Conservation (phyloP, 2,329 filamentous ascomycete genomes). For the Colletotrichum phormii region DNA sequence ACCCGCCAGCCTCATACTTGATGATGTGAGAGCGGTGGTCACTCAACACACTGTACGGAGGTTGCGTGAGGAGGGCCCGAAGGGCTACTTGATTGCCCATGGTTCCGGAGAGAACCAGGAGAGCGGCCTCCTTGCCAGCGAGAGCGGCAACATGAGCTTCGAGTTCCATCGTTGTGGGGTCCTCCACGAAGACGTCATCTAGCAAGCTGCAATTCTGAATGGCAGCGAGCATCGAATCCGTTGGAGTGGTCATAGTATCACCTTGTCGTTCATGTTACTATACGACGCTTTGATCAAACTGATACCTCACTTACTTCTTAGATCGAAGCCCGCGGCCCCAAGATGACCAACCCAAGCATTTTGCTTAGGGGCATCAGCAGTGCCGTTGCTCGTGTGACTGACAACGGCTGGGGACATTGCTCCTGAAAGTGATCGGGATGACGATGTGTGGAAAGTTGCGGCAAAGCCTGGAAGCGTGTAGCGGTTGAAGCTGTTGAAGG, state of each 20-base stretch:
- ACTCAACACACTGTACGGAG: constrained; percentile 83
- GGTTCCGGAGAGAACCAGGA: constrained; percentile 89
- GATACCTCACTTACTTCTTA: constrained; percentile 49
- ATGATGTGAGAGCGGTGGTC: constrained; percentile 85
- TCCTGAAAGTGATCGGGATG: not conserved
- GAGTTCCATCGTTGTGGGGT: constrained; percentile 80
- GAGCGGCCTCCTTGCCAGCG: constrained; percentile 78
- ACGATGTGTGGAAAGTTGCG: not conserved
- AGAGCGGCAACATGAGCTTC: constrained; percentile 80
- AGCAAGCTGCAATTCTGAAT: constrained; percentile 79
- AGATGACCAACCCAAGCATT: constrained; percentile 52
- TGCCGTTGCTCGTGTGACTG: not conserved
- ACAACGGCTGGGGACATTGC: constrained; percentile 18
- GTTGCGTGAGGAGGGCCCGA: constrained; percentile 80
- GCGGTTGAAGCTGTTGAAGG: not conserved
- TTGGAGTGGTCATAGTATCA: constrained; percentile 77
- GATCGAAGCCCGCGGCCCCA: constrained; percentile 52
- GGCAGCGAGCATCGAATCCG: constrained; percentile 82
- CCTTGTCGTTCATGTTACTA: constrained; percentile 46
- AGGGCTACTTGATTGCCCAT: constrained; percentile 94
- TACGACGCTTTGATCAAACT: not conserved
- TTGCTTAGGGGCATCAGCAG: not conserved
- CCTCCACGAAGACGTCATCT: constrained; percentile 88
- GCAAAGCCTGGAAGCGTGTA: not conserved
- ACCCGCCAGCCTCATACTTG: constrained; percentile 73